A percentile compares a stretch with the other conserved stretches of the same genome.
Conservation (phyloP, 495 filamentous ascomycete genomes). For the Chaetomidium leptoderma region DNA sequence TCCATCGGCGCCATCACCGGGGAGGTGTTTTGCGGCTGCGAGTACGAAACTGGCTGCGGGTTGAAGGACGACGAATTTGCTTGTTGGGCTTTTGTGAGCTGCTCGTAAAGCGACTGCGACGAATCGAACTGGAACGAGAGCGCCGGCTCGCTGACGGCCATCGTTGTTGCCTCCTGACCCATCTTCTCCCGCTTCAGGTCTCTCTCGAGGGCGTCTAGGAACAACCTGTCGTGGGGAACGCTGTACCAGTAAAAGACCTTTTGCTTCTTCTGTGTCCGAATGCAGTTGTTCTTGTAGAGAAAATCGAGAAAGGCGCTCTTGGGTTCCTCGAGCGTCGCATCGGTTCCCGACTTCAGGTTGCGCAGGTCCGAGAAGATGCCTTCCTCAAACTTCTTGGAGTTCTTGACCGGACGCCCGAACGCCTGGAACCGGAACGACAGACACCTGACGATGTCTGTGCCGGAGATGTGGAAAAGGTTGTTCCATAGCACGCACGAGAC, state of each 20-base stretch:
- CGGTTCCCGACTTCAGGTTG: slow-evolving; percentile 95
- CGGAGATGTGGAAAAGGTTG: slow-evolving; percentile 98
- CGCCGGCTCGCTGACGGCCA: slow-evolving; percentile 93
- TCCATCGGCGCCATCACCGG: slow-evolving; percentile 88
- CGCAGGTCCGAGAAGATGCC: slow-evolving; percentile 98
- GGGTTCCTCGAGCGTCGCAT: slow-evolving; percentile 97
- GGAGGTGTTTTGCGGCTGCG: slow-evolving; percentile 68
- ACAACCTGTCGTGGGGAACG: slow-evolving; percentile 94
- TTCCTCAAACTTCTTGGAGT: slow-evolving; percentile 99
- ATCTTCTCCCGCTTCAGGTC: slow-evolving; percentile 99
- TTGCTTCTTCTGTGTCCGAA: slow-evolving; percentile 98
- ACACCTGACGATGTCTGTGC: slow-evolving; percentile 97
- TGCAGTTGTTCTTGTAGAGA: slow-evolving; percentile 99
- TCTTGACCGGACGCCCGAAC: slow-evolving; percentile 96
- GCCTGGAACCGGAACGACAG: slow-evolving; percentile 98
- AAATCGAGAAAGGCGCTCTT: slow-evolving; percentile 98
- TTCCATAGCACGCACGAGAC: slow-evolving; percentile 97
- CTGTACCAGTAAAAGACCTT: slow-evolving; percentile 99
- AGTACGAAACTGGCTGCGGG: slow-evolving; percentile 74
- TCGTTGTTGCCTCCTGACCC: slow-evolving; percentile 94
- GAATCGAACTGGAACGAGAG: slow-evolving; percentile 98
- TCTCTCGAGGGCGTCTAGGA: slow-evolving; percentile 93
- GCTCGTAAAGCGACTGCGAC: slow-evolving; percentile 97
- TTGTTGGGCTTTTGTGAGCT: slow-evolving; percentile 98
- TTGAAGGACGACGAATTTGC: slow-evolving; percentile 94